Base-by-base conservation (phyloP, 345 rosid genomes). In the Orychophragmus violaceus region DNA sequence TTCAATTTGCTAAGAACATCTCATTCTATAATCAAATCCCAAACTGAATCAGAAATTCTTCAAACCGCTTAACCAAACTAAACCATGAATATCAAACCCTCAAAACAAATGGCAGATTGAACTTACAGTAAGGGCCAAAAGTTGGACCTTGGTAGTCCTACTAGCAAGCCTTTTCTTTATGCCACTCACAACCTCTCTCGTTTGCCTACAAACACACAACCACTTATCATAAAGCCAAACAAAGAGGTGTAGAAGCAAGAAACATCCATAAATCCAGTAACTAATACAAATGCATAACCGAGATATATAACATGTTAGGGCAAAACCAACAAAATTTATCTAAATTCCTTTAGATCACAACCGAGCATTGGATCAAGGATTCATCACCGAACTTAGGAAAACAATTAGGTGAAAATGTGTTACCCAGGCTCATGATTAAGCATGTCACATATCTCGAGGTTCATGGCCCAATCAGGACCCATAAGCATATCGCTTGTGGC, bases 381-480 rank as follows among this genome's bases (percentile, higher is more conserved):
- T 53, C 27, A 53, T 52, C 19, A 53, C 19, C 4, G 41, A 35
- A 25, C 59, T 57, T 28, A 27, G 18, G 44, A 45, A 48, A 36
- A 14, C 2, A 41, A 30, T 8, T 2, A 46, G 23, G 45, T 23
- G 23, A 32, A 8, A 37, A 12, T n/a, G 29, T 41, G 74, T 52
- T 82, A 89, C 96, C 86, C 89, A 30, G 96, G 97, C 75, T 94
- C 96, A 52, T 78, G 95, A 74, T 88, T 94, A 78, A 93, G 92
- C 81, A 87, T 82, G 66, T 94, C 97, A 66, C 96, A 94, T 86
- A 94, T 94, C 99, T 94, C 97, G 56, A 94, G 84, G 76, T 94
- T 94, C 95, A 87, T 87, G 16, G 99, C 93, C 99, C 99, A 94
- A 72, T 94, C 99, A 61, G 99, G 97, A n/a, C 99, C 97, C 78